Percentiles rank a stretch among this genome's conserved stretches.
Evolutionary conservation across 2,329 filamentous ascomycete genomes (phyloP).

Genomic region (Pyrenophora teres): DNA sequence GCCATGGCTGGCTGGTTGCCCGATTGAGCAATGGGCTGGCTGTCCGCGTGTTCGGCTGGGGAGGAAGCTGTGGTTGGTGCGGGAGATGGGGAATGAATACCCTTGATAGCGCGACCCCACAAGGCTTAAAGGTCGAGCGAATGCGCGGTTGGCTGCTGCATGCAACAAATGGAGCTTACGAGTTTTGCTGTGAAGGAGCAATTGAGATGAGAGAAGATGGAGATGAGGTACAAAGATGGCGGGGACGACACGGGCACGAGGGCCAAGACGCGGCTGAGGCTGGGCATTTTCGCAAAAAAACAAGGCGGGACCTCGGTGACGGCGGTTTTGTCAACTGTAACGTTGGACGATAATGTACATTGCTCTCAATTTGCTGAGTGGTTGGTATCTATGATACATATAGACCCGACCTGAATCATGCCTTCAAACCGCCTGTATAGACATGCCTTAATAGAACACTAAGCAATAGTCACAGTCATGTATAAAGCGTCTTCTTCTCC

Average conservation of each 20-base stretch:
- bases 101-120: neutral
- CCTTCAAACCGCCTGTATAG: too few species aligned
- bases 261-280: slow-evolving; percentile 8
- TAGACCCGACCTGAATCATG: too few species aligned
- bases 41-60: neutral
- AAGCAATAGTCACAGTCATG: too few species aligned
- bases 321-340: neutral
- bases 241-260: slow-evolving; percentile 9
- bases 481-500: too few species aligned
- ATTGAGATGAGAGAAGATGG: neutral
- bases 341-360: too few species aligned
- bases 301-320: slow-evolving; percentile 3
- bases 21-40: neutral
- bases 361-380: too few species aligned
- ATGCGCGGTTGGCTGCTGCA: neutral
- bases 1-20: slow-evolving; percentile 4
- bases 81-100: neutral
- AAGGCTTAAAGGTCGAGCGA: neutral
- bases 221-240: slow-evolving; percentile 7
- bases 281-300: slow-evolving; percentile 1
- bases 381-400: too few species aligned
- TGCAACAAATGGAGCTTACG: neutral
- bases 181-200: neutral
- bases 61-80: neutral
- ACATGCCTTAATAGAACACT: too few species aligned